Evolutionary conservation across 495 filamentous ascomycete species (phyloP).

Genomic region (Lophiostoma macrostomum): DNA sequence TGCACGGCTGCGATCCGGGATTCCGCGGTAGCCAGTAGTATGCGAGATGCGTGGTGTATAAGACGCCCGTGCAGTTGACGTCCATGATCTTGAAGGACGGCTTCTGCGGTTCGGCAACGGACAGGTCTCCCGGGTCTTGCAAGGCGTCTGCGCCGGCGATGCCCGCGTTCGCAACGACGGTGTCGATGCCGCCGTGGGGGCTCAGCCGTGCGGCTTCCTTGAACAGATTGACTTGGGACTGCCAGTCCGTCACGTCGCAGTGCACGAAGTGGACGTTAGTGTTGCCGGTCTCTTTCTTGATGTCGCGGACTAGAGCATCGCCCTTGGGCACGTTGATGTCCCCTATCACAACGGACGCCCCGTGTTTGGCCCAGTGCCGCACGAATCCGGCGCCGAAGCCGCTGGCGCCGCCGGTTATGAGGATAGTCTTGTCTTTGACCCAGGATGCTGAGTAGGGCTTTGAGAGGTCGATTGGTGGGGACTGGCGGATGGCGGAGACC

Average conservation of each 20-base stretch:
- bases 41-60: slow-evolving; percentile 65
- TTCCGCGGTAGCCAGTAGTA: slow-evolving; percentile 54
- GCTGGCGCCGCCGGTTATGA: slow-evolving; percentile 48
- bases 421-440: slow-evolving; percentile 42
- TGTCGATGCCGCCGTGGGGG: slow-evolving; percentile 56
- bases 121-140: slow-evolving; percentile 40
- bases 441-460: slow-evolving; percentile 33
- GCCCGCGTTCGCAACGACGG: slow-evolving; percentile 67
- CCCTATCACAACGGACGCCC: slow-evolving; percentile 37
- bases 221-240: slow-evolving; percentile 61
- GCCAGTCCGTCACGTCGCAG: slow-evolving; percentile 58
- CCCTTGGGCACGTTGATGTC: slow-evolving; percentile 38
- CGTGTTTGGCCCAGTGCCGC: slow-evolving; percentile 33
- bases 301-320: slow-evolving; percentile 28
- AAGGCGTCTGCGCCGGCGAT: slow-evolving; percentile 48
- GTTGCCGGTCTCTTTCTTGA: slow-evolving; percentile 40
- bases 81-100: slow-evolving; percentile 55
- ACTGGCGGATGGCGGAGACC: slow-evolving; percentile 29
- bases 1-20: slow-evolving; percentile 24
- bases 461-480: slow-evolving; percentile 35
- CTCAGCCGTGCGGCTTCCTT: slow-evolving; percentile 49
- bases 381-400: slow-evolving; percentile 41
- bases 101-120: slow-evolving; percentile 47
- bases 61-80: slow-evolving; percentile 60
- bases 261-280: slow-evolving; percentile 50